Evolutionary conservation across 257 asterid species (phyloP).

Genomic region (Przewalskia tangutica): DNA sequence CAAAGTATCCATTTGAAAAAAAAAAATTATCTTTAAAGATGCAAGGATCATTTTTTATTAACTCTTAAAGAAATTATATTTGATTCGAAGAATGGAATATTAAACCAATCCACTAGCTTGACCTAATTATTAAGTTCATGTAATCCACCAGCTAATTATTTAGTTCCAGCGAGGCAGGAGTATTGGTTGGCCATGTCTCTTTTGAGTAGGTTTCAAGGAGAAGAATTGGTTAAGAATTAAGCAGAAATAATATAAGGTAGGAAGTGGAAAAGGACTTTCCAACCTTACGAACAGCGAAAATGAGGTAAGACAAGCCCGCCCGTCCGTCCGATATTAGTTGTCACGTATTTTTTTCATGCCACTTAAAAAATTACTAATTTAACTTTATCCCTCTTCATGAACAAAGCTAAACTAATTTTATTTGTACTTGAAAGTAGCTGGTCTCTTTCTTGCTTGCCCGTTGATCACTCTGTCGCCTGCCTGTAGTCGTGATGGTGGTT

Average conservation of each 20-base stretch:
- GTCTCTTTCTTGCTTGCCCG: too few relatives aligned
- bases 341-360: not conserved
- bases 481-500: too few relatives aligned
- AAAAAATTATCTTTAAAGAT: too few relatives aligned
- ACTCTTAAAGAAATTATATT: not conserved
- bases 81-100: not conserved
- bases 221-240: constrained; percentile 7
- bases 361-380: not conserved
- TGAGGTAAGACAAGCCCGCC: constrained; percentile 46
- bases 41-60: not conserved
- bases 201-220: constrained; percentile 34
- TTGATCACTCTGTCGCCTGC: too few relatives aligned
- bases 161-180: not conserved
- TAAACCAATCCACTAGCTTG: not conserved
- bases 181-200: constrained; percentile 22
- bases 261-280: constrained; percentile 74
- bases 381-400: not conserved
- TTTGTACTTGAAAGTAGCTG: not conserved
- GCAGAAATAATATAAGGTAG: constrained; percentile 33
- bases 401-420: not conserved
- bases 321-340: not conserved
- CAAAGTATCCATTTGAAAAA: not conserved
- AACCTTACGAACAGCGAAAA: constrained; percentile 54
- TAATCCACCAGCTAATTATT: constrained; percentile 1
- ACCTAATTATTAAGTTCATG: not conserved